Percentiles rank a stretch among this genome's conserved stretches.
Evolutionary conservation across 129 eudicot genomes (phyloP).

Genomic region (Smallanthus sonchifolius): DNA sequence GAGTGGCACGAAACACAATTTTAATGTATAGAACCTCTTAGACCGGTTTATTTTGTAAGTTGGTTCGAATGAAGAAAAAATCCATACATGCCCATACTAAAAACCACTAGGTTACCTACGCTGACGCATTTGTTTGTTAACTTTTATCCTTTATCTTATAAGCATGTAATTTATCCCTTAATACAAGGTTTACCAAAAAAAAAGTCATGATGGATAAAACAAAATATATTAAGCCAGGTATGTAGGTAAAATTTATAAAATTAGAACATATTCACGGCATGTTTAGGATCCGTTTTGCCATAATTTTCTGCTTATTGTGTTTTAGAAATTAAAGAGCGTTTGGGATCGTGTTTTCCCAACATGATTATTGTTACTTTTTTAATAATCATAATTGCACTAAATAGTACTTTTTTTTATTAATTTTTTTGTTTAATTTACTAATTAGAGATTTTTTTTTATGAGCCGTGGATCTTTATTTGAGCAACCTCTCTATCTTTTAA

Average conservation of each 20-base stretch:
- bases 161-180: not conserved
- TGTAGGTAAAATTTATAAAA: too few relatives aligned
- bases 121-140: not conserved
- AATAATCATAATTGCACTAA: too few relatives aligned
- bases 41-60: not conserved
- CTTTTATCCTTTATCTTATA: not conserved
- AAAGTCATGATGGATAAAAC: too few relatives aligned
- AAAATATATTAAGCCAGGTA: too few relatives aligned
- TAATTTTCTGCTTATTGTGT: not conserved
- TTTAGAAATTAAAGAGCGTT: not conserved
- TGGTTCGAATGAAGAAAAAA: not conserved
- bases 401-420: too few relatives aligned
- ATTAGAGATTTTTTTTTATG: too few relatives aligned
- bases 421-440: too few relatives aligned
- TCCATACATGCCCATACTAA: not conserved
- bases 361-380: too few relatives aligned
- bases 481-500: too few relatives aligned
- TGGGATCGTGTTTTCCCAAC: too few relatives aligned
- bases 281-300: not conserved
- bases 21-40: not conserved
- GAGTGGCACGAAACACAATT: not conserved
- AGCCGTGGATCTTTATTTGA: too few relatives aligned
- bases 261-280: not conserved
- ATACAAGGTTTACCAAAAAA: too few relatives aligned
- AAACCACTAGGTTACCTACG: not conserved